These are phyloP conservation scores for Pythium insidiosum DNA, from an alignment of 352 stramenopile genomes.

Conservation along the genomic window DNA sequence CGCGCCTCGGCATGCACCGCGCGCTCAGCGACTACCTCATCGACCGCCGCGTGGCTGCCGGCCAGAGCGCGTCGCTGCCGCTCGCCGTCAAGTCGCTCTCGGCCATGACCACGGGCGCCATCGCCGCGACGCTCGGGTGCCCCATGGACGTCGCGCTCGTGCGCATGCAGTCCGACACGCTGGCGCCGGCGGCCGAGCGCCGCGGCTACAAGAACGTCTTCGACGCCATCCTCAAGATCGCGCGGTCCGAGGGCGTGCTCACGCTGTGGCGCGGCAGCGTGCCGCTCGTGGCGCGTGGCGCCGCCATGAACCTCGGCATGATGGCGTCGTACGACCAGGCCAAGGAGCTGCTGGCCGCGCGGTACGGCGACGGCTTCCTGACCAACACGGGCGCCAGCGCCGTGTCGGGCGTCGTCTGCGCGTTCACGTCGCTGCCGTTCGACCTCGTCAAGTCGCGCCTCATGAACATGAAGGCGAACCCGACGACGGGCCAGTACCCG, in stretches of 20 bases:
- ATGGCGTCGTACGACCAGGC: conserved; percentile 99
- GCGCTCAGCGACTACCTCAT: conserved; percentile 77
- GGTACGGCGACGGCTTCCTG: conserved; percentile 64
- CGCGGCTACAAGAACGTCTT: conserved; percentile 99
- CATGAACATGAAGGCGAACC: conserved; percentile 96
- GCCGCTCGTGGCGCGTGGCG: conserved; percentile 93
- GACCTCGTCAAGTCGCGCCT: conserved; percentile 98
- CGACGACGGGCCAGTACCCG: conserved; percentile 84
- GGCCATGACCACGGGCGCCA: conserved; percentile 64
- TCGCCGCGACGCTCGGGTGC: conserved; percentile 96
- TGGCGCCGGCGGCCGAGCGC: conserved; percentile 85
- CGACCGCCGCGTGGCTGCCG: conserved; percentile 53
- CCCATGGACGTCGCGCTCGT: conserved; percentile 98
- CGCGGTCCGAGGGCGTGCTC: conserved; percentile 72
- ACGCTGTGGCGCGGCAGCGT: conserved; percentile 89
- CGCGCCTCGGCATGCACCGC: conserved; percentile 79
- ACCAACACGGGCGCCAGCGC: conserved; percentile 92
- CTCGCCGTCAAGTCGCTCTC: conserved; percentile 68
- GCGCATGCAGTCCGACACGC: conserved; percentile 95
- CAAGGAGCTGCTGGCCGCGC: conserved; percentile 84
- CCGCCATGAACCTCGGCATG: conserved; percentile 99
- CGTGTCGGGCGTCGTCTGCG: conserved; percentile 96
- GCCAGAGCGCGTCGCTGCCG: conserved; percentile 58
- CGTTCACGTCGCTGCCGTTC: conserved; percentile 97
- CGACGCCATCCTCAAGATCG: conserved; percentile 91